These are phyloP conservation scores for Kluyveromyces siamensis DNA, from an alignment of 805 yeast species.

Conservation along the genomic window DNA sequence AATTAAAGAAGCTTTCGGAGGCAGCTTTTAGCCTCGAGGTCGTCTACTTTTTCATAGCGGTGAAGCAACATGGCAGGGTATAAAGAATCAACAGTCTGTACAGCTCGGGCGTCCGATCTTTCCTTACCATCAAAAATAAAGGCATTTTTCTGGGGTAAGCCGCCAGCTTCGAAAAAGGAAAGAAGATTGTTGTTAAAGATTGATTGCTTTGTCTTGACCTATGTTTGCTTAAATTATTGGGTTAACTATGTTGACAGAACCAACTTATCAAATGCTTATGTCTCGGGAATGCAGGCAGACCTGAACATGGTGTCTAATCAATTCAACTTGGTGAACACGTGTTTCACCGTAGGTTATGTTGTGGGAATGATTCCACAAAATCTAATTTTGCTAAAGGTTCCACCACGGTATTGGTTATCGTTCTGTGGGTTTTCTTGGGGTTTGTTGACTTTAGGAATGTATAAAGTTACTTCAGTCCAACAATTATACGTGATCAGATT, in stretches of 20 bases:
- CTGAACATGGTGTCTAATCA: constrained; percentile 36
- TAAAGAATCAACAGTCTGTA: not conserved
- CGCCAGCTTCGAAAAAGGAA: constrained; percentile 28
- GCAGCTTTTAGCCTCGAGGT: no score
- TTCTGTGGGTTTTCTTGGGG: constrained; percentile 47
- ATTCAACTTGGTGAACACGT: constrained; percentile 41
- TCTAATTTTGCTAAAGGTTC: constrained; percentile 36
- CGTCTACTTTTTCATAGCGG: no score
- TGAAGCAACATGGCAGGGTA: not conserved
- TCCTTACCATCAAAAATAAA: constrained; percentile 5
- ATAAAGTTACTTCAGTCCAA: constrained; percentile 34
- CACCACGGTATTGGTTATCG: constrained; percentile 44
- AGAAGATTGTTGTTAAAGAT: constrained; percentile 6
- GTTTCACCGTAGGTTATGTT: constrained; percentile 47
- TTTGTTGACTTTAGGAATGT: constrained; percentile 38
- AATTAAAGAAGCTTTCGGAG: not conserved
- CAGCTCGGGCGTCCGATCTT: not conserved
- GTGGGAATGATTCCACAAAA: constrained; percentile 52
- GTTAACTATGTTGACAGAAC: constrained; percentile 45
- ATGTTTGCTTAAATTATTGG: constrained; percentile 18
- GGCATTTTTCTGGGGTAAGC: constrained; percentile 27
- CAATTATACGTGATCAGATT: constrained; percentile 47
- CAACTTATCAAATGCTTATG: constrained; percentile 45
- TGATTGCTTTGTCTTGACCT: constrained; percentile 15
- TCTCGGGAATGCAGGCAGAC: constrained; percentile 51